A percentile compares a stretch with the other conserved stretches of the same genome.
Conservation (phyloP, 1,284 basidiomycete species). For the Inonotus obliquus region DNA sequence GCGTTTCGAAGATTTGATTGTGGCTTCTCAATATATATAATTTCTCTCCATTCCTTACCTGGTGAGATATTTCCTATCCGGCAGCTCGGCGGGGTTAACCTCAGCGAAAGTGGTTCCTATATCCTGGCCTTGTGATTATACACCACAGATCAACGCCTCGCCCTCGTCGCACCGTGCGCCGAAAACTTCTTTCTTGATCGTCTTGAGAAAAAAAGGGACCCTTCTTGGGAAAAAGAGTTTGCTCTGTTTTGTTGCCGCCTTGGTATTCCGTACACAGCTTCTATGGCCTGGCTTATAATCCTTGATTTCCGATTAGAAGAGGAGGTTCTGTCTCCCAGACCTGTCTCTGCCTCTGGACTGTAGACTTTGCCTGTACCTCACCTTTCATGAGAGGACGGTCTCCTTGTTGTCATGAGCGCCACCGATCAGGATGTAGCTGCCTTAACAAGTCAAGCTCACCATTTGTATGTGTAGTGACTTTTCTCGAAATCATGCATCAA, state of each 20-base stretch:
- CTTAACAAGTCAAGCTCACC: conserved; percentile 3
- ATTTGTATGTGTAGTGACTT: conserved; percentile 8
- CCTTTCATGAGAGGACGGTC: background rate
- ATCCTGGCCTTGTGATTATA: background rate
- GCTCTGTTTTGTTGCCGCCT: background rate
- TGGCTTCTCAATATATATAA: background rate
- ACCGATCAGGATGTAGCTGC: background rate
- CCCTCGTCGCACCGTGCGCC: no score
- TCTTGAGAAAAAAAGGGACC: background rate
- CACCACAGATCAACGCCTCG: background rate
- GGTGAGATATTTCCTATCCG: background rate
- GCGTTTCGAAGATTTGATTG: background rate
- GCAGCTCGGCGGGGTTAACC: background rate
- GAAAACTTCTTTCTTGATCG: background rate
- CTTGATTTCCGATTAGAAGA: background rate
- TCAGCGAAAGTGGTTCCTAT: background rate
- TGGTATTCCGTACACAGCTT: background rate
- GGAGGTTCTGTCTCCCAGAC: background rate
- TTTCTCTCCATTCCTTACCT: background rate
- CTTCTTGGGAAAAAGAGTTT: background rate
- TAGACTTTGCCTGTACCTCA: background rate
- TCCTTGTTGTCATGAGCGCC: background rate
- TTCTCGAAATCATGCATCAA: background rate
- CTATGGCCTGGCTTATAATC: background rate
- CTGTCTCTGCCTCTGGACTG: background rate